Evolutionary conservation across 352 stramenopile species (phyloP).

Genomic region (Phytopythium boreale): DNA sequence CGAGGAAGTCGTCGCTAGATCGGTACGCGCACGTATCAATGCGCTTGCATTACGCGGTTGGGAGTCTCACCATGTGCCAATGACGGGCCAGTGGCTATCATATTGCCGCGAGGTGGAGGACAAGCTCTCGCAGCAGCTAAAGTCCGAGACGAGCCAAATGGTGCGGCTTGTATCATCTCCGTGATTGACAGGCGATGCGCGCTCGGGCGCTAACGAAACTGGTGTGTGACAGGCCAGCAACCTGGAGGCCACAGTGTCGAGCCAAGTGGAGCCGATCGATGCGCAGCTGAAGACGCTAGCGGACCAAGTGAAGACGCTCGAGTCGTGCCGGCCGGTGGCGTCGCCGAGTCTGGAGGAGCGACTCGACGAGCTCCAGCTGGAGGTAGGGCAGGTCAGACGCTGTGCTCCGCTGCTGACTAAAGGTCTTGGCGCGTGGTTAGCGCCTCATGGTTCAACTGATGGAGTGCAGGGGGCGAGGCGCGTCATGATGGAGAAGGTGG

Average conservation of each 20-base stretch:
- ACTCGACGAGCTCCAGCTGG: neutral
- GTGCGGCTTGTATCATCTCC: neutral
- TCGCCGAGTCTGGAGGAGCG: conserved; percentile 11
- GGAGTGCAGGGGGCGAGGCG: conserved; percentile 9
- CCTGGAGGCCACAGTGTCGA: neutral
- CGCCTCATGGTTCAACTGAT: neutral
- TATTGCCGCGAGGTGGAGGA: neutral
- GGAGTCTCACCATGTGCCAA: neutral
- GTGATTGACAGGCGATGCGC: too few relatives aligned
- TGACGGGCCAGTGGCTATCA: neutral
- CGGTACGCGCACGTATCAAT: neutral
- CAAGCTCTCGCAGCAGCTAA: conserved; percentile 13
- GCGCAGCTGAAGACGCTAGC: conserved; percentile 7
- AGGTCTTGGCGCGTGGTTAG: neutral
- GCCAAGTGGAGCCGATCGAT: neutral
- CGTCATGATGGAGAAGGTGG: conserved; percentile 7
- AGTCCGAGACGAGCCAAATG: conserved; percentile 1
- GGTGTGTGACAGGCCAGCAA: neutral
- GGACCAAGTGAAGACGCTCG: conserved; percentile 9
- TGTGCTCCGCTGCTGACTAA: neutral
- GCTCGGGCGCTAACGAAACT: neutral
- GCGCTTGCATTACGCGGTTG: neutral
- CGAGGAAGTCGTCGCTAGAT: neutral
- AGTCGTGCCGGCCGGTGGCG: conserved; percentile 1
- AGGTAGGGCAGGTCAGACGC: neutral